Base-by-base conservation (phyloP, 2,329 filamentous ascomycete genomes). In the Lithohypha guttulata region DNA sequence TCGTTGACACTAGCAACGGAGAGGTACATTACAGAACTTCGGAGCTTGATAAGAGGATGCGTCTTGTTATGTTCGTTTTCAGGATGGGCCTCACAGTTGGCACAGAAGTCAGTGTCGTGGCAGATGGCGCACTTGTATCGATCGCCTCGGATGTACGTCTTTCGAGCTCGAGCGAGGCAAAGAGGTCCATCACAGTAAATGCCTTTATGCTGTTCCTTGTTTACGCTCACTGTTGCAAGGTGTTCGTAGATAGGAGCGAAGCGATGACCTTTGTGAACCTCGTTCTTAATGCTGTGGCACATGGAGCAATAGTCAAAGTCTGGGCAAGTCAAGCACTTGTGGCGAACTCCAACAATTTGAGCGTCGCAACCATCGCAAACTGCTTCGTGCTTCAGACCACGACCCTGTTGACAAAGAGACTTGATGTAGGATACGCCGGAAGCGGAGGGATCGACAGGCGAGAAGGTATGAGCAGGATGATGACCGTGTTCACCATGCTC, bases 41-140 rank as follows among this genome's bases (percentile, higher is more conserved):
- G 93, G 69, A 98, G 86, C 67, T 94, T 95, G 68, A 98, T 86
- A 52, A 98, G 68, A 19, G 91, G 91, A 54, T 98, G 91, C n/a
- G 87, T 93, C 61, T 78, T 79, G 69, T 96, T 95, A 68, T 98
- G 91, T 15, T 66, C 68, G 60, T 93, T 89, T 48, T 70, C 69
- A 6, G 91, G 91, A 53, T 78, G 78, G 34, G 89, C 85, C 65
- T 98, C 93, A 64, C 91, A 98, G 56, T 75, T 82, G 56, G 83
- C 84, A 59, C 91, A 98, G 67, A 95, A 94, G 62, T 98, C 91
- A 22, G 81, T 81, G 59, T 98, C 87, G 55, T 93, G 73, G 68
- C 91, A 98, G 41, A 98, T 81, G 37, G 89, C 84, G 58, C 91
- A 98, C 76, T 98, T 98, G 74, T 91, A 98, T 48, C 91, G 84